These are phyloP conservation scores for Phlebiopsis gigantea DNA, from an alignment of 768 basidiomycete species.

Conservation along the genomic window DNA sequence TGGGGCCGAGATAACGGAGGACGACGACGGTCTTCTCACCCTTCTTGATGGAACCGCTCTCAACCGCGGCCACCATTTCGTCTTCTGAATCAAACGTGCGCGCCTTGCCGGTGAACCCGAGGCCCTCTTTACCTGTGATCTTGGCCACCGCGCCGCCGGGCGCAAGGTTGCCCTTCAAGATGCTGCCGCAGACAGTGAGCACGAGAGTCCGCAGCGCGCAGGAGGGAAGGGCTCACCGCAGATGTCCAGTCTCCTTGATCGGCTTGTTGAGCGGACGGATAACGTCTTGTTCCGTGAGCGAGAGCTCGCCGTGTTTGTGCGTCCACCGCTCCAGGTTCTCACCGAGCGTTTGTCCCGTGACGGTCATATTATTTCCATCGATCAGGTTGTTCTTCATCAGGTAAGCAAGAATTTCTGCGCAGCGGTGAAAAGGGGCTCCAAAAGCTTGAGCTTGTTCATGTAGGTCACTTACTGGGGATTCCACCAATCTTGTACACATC, in stretches of 20 bases:
- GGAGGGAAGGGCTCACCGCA: slow-evolving; percentile 47
- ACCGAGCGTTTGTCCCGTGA: slow-evolving; percentile 84
- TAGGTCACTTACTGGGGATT: slow-evolving; percentile 73
- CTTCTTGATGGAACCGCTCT: slow-evolving; percentile 81
- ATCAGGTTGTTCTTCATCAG: slow-evolving; percentile 84
- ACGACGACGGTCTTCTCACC: slow-evolving; percentile 97
- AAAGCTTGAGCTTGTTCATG: not conserved
- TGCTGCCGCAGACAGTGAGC: slow-evolving; percentile 41
- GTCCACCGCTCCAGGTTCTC: slow-evolving; percentile 93
- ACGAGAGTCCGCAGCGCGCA: slow-evolving; percentile 9
- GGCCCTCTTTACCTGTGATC: slow-evolving; percentile 94
- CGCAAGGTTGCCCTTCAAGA: slow-evolving; percentile 87
- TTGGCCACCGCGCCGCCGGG: slow-evolving; percentile 96
- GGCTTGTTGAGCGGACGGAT: slow-evolving; percentile 84
- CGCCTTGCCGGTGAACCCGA: slow-evolving; percentile 86
- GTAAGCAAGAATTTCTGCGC: slow-evolving; percentile 75
- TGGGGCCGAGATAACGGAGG: slow-evolving; percentile 92
- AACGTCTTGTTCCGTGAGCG: slow-evolving; percentile 67
- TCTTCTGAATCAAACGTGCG: slow-evolving; percentile 90
- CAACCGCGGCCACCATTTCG: slow-evolving; percentile 83
- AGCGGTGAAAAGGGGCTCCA: not conserved
- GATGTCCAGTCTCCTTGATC: slow-evolving; percentile 86
- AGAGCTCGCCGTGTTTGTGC: slow-evolving; percentile 71
- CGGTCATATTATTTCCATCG: slow-evolving; percentile 86
- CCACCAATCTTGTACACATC: slow-evolving; percentile 95